Base-by-base conservation (phyloP, 1,284 basidiomycete genomes). In the Grifola frondosa region DNA sequence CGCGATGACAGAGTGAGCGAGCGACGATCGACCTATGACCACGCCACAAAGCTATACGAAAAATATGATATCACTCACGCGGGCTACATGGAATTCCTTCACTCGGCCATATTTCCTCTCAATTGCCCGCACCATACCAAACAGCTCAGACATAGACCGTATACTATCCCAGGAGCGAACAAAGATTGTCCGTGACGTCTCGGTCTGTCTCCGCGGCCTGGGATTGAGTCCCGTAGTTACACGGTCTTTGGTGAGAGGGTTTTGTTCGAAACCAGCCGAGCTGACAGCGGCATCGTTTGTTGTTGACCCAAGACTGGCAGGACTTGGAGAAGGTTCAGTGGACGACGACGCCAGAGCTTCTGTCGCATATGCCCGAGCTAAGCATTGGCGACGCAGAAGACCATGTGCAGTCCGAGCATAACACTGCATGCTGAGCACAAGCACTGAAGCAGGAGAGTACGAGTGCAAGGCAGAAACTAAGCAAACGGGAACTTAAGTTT, bases 41-140 rank as follows among this genome's bases (percentile, higher is more conserved):
- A n/a, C n/a, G n/a, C n/a, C n/a, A n/a, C n/a, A 30, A 16, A 3
- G 24, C 8, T 9, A 29, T 13, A 19, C 23, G 10, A 5, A 5
- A 37, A 10, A 25, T 17, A 12, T 22, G 33, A 13, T 15, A 19
- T 29, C 10, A 64, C 74, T 44, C 55, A 82, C 81, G 57, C 73
- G 66, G 21, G 57, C 40, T 30, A 80, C 62, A 28, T 63, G 62
- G 44, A 70, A 78, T 44, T 79, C 73, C 23, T 67, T 62, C 26
- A 83, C 59, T 10, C 65, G 63, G 12, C 81, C 81, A 57, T 76
- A 84, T 44, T 71, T 73, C 17, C 68, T 68, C 62, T 84, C 81
- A 17, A 84, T 47, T 3, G 68, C 73, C 30, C 74, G 73, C 44
- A 81, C 54, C 40, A 80, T 65, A 31, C 74, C 65, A 13, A 74